Base-by-base conservation (phyloP, 164 flowering plant species). In the Annona cherimola region DNA sequence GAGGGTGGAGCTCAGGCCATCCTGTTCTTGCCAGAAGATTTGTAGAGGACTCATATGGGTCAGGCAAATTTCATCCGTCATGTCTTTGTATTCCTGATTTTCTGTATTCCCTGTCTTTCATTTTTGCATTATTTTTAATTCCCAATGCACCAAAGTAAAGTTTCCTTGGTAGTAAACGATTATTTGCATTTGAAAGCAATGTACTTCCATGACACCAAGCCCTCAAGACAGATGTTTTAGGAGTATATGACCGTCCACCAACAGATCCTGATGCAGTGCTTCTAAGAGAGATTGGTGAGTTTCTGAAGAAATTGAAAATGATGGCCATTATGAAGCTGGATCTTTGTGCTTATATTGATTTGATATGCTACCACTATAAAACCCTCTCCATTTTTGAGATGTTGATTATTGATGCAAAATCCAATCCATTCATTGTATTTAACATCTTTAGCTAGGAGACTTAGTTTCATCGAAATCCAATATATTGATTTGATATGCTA, bases 181-280 rank as follows among this genome's bases (percentile, higher is more conserved):
- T 64, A 40, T 35, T 41, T 40, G 45, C 45, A 73, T 73, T 42
- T 66, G 35, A 26, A 26, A 26, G 35, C 35, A 1, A 26, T 26
- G 35, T 26, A 26, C 81, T 71, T 86, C 83, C 84, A 61, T 70
- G 80, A 81, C 79, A 77, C 78, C 60, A 7, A 61, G 69, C 67
- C 62, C 65, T 69, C 14, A 71, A 94, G 99, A 95, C 99, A 78
- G 98, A 95, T 86, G 99, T 95, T 69, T 83, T 82, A 45, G 97
- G 99, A 35, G 99, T 95, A 45, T 95, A 88, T 74, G 95, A 93
- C 73, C 90, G 92, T 40, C 99, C 99, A 4, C 99, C 99, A 42
- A 44, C 86, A 68, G 96, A 93, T 57, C 83, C 91, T 42, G 71
- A 80, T 79, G 97, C 99, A 3, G 78, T 89, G 45, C 91, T 95